Base-by-base conservation (phyloP, 331 rosid species). In the Spiraea crenata region DNA sequence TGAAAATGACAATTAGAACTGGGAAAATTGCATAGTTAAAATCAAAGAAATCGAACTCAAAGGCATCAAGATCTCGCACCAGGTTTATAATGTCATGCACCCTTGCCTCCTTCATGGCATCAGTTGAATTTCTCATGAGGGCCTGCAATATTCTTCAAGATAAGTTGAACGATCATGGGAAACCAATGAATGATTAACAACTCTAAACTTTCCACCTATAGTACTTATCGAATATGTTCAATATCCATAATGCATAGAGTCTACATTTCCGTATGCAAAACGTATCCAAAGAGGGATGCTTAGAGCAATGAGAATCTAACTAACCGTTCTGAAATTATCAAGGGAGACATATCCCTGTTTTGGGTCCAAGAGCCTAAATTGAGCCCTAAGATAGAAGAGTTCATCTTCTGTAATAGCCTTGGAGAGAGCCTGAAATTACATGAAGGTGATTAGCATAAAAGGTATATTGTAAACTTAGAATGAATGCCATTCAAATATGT, bases 91-190 rank as follows among this genome's bases (percentile, higher is more conserved):
- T 79, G 52, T 91, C 95, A 5, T 70, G 71, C 70, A 91, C 95
- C 81, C 84, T 85, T 9, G 99, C 85, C 79, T 91, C 95, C 85
- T 76, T 89, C 99, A 91, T 93, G 71, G 99, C 93, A 74, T 93
- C 96, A n/a, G 99, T 93, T 66, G 90, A 81, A 80, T 86, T 86
- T 82, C 83, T 89, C 90, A 71, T 45, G 75, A 93, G 96, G 63
- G 95, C 97, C 99, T 93, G 92, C 49, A 80, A 49, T 61, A 68
- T 25, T 65, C 55, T 77, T 67, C 62, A 40, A 10, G 45, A 72
- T 57, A 48, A 73, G 81, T 80, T 69, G 51, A 71, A 69, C 52
- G 49, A 70, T 77, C 72, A 80, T 38, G 70, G 48, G 49, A 72
- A 72, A 47, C 68, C 45, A 41, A 41, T 37, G 35, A 71, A 8